Conservation (phyloP, 495 filamentous ascomycete genomes). For the Podospora didyma region DNA sequence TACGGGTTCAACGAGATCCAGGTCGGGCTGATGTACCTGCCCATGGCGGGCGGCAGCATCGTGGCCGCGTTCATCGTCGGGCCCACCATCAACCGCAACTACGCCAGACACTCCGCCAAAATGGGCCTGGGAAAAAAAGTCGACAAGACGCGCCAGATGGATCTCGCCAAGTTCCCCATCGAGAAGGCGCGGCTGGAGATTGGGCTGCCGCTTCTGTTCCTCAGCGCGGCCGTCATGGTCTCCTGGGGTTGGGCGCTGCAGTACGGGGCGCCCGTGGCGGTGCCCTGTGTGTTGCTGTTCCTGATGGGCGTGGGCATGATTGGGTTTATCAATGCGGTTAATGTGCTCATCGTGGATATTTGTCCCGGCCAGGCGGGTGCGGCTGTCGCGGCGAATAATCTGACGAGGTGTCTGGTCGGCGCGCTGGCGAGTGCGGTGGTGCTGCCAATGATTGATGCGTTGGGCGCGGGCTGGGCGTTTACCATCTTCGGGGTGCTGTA, state of each 20-base stretch:
- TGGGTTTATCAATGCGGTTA: constrained; percentile 44
- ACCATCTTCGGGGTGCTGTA: constrained; percentile 60
- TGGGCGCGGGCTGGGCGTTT: constrained; percentile 68
- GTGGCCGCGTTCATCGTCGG: constrained; percentile 54
- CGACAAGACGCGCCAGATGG: constrained; percentile 41
- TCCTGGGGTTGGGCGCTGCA: constrained; percentile 59
- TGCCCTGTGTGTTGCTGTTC: constrained; percentile 53
- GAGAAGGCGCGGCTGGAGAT: constrained; percentile 60
- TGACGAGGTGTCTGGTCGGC: constrained; percentile 63
- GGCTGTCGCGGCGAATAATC: constrained; percentile 67
- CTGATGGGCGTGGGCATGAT: constrained; percentile 47
- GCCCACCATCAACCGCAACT: constrained; percentile 48
- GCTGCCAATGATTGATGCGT: constrained; percentile 58
- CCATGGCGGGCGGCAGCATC: constrained; percentile 58
- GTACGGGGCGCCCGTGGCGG: constrained; percentile 29
- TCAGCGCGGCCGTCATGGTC: constrained; percentile 36
- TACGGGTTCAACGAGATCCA: constrained; percentile 58
- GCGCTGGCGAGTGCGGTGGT: constrained; percentile 63
- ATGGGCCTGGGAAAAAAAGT: constrained; percentile 37
- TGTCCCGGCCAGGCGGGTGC: constrained; percentile 58
- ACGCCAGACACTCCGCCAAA: constrained; percentile 38
- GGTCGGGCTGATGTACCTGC: constrained; percentile 55
- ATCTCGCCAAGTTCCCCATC: constrained; percentile 57
- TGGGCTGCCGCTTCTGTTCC: constrained; percentile 43
- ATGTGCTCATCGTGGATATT: constrained; percentile 62